Conservation (phyloP, 371 early-diverging fungal species). For the Rhizoclosmatium hyalinum region DNA sequence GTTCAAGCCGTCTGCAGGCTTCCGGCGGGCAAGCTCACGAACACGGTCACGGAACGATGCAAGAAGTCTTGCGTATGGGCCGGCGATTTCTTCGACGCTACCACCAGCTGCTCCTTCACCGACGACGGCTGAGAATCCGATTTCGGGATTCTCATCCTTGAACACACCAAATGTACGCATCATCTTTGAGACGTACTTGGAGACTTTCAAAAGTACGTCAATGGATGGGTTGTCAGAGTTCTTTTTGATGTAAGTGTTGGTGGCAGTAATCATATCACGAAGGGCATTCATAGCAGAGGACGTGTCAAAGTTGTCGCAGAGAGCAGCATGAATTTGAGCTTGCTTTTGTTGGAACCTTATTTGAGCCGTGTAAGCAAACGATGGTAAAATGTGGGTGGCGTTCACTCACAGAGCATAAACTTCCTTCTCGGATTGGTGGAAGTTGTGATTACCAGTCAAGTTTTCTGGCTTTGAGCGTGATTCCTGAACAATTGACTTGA, state of each 20-base stretch:
- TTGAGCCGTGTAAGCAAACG: not conserved
- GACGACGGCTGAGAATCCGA: slow-evolving; percentile 29
- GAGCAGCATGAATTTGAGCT: slow-evolving; percentile 75
- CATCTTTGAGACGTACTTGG: slow-evolving; percentile 81
- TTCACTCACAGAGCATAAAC: slow-evolving; percentile 57
- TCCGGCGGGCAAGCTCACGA: slow-evolving; percentile 71
- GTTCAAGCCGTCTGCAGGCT: slow-evolving; percentile 33
- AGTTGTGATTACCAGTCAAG: slow-evolving; percentile 76
- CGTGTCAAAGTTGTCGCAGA: slow-evolving; percentile 96
- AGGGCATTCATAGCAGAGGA: slow-evolving; percentile 82
- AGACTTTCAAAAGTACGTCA: slow-evolving; percentile 75
- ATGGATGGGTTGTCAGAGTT: slow-evolving; percentile 58
- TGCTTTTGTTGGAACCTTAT: slow-evolving; percentile 21
- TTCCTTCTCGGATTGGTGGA: slow-evolving; percentile 71
- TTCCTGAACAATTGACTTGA: slow-evolving; percentile 78
- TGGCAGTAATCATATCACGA: slow-evolving; percentile 76
- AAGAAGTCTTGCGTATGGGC: slow-evolving; percentile 82
- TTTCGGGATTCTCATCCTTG: slow-evolving; percentile 57
- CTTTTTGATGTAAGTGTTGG: slow-evolving; percentile 81
- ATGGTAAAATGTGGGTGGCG: not conserved
- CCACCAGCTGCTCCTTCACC: slow-evolving; percentile 21
- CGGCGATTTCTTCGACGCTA: slow-evolving; percentile 69
- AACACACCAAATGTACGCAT: slow-evolving; percentile 74
- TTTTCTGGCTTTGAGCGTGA: slow-evolving; percentile 46
- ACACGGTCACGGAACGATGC: slow-evolving; percentile 91